A percentile compares a stretch with the other conserved stretches of the same genome.
Conservation (phyloP, 2,329 filamentous ascomycete genomes). For the Dendryphion nanum region DNA sequence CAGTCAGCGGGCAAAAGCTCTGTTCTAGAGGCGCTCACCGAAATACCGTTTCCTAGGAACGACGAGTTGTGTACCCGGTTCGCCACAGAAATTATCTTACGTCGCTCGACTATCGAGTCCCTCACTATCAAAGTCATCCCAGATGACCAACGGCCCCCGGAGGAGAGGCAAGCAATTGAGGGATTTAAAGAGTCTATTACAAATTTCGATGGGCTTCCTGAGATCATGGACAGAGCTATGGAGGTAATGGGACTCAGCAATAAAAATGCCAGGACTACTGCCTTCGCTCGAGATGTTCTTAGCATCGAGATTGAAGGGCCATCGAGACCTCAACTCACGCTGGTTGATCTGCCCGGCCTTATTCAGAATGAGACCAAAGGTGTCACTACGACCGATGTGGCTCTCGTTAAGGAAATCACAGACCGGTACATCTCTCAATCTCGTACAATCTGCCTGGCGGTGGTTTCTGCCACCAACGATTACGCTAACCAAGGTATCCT, state of each 20-base stretch:
- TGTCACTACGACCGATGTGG: neutral
- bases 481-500: neutral
- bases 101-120: no score
- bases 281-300: slow-evolving; percentile 44
- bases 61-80: slow-evolving; percentile 58
- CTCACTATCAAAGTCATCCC: no score
- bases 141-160: no score
- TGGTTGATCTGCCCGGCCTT: neutral
- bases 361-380: neutral
- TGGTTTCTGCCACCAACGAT: neutral
- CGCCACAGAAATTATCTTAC: slow-evolving; percentile 57
- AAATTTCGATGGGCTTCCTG: no score
- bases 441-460: neutral
- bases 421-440: neutral
- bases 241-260: no score
- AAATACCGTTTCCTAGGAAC: slow-evolving; percentile 57
- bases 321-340: slow-evolving; percentile 15
- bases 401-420: neutral
- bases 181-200: no score
- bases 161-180: no score
- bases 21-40: slow-evolving; percentile 60
- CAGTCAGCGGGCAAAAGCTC: slow-evolving; percentile 63
- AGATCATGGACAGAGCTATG: no score
- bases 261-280: neutral
- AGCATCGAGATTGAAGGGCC: slow-evolving; percentile 45